These are phyloP conservation scores for Cyberlindnera xishuangbannaensis DNA, from an alignment of 805 yeast species.

Conservation along the genomic window DNA sequence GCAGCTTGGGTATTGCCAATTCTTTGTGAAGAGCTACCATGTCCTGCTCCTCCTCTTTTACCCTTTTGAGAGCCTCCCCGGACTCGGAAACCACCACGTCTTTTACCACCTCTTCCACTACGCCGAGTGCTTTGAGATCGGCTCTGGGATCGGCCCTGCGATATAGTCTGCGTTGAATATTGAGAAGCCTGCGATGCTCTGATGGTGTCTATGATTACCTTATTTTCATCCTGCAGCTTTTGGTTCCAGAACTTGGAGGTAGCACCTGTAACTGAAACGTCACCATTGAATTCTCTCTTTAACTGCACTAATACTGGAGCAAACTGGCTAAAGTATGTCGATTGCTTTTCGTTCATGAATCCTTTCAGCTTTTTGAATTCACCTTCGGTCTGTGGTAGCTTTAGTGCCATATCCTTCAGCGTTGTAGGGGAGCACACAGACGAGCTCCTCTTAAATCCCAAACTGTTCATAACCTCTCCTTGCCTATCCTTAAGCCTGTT, in stretches of 20 bases:
- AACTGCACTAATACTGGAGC: constrained; percentile 28
- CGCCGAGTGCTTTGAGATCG: constrained; percentile 1
- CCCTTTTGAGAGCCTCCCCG: constrained; percentile 1
- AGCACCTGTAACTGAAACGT: constrained; percentile 10
- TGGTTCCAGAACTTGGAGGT: constrained; percentile 18
- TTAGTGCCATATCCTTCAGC: constrained; percentile 48
- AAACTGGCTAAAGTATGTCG: constrained; percentile 33
- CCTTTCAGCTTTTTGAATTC: constrained; percentile 39
- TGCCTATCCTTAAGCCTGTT: constrained; percentile 35
- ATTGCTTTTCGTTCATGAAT: constrained; percentile 22
- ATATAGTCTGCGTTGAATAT: constrained; percentile 2
- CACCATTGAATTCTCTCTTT: constrained; percentile 8
- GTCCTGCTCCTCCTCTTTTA: too few relatives aligned
- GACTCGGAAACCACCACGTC: constrained; percentile 1
- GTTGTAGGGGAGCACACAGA: constrained; percentile 34
- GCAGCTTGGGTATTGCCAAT: not conserved
- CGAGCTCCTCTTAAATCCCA: constrained; percentile 31
- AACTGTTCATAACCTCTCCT: constrained; percentile 35
- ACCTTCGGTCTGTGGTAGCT: constrained; percentile 44
- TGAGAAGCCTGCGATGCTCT: constrained; percentile 18
- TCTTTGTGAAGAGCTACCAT: too few relatives aligned
- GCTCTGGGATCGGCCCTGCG: not conserved
- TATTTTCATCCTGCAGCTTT: constrained; percentile 12
- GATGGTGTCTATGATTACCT: constrained; percentile 16
- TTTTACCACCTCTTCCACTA: constrained; percentile 1